Percentiles rank a stretch among this genome's conserved stretches.
These are phyloP conservation scores for Monosporascus sp. DNA, from an alignment of 2,329 filamentous ascomycete genomes.

Conservation along the genomic window DNA sequence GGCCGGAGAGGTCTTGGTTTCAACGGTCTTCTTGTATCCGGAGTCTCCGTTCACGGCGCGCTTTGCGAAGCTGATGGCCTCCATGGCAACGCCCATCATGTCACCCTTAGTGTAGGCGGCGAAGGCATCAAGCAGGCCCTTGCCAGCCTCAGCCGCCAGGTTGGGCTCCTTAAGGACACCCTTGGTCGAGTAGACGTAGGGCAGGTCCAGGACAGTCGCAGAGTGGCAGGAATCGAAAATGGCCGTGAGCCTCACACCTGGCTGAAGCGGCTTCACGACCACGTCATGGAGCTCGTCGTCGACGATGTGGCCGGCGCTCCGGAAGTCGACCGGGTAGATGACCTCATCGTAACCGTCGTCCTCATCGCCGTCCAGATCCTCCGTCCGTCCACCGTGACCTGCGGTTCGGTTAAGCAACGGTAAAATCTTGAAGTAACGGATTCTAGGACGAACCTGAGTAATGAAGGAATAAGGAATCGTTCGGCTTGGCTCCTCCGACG, in stretches of 20 bases:
- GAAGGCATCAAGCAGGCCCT: slow-evolving; percentile 56
- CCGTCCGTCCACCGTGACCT: slow-evolving; percentile 73
- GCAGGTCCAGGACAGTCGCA: slow-evolving; percentile 60
- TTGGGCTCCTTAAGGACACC: slow-evolving; percentile 65
- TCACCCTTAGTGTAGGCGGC: slow-evolving; percentile 64
- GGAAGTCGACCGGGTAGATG: slow-evolving; percentile 78
- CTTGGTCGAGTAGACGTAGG: slow-evolving; percentile 65
- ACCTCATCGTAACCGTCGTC: slow-evolving; percentile 80
- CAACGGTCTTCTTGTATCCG: slow-evolving; percentile 71
- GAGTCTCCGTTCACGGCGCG: slow-evolving; percentile 78
- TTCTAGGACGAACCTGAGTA: slow-evolving; percentile 7
- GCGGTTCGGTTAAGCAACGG: background rate
- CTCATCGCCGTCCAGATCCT: slow-evolving; percentile 74
- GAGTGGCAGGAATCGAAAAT: slow-evolving; percentile 65
- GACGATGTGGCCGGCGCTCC: slow-evolving; percentile 73
- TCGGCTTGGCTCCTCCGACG: slow-evolving; percentile 63
- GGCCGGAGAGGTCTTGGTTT: slow-evolving; percentile 89
- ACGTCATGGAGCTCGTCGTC: slow-evolving; percentile 79
- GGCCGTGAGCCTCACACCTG: slow-evolving; percentile 54
- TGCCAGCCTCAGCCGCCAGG: slow-evolving; percentile 61
- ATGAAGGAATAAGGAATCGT: slow-evolving; percentile 70
- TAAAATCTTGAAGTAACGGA: slow-evolving; percentile 29
- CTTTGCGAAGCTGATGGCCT: slow-evolving; percentile 80
- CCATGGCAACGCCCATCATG: slow-evolving; percentile 73
- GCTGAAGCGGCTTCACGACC: slow-evolving; percentile 54